phyloP scores from a whole-genome alignment of 495 filamentous ascomycete species.

The Jackrogersella multiformis region DNA sequence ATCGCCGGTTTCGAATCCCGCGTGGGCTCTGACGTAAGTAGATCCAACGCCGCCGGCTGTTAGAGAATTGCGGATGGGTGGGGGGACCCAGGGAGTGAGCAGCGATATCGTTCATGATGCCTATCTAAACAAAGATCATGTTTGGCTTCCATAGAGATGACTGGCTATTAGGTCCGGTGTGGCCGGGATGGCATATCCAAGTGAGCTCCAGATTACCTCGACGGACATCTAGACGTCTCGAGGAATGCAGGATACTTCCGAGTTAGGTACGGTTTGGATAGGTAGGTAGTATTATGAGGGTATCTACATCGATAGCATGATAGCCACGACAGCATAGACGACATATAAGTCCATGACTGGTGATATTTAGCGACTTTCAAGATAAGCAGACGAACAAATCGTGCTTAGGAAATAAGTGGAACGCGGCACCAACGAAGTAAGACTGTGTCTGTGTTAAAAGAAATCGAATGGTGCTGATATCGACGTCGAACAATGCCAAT shows the following conservation, averaged over 20 bases:
- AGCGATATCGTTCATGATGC: no score
- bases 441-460: slow-evolving; percentile 15
- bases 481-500: slow-evolving; percentile 29
- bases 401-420: slow-evolving; percentile 2
- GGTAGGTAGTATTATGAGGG: neutral
- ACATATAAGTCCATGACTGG: neutral
- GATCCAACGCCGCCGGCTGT: no score
- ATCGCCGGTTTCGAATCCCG: neutral
- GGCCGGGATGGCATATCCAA: no score
- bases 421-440: slow-evolving; percentile 14
- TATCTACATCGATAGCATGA: neutral
- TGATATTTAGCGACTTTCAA: neutral
- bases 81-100: neutral
- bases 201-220: no score
- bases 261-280: neutral
- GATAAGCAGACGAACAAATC: neutral
- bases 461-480: slow-evolving; percentile 15
- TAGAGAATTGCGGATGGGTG: no score
- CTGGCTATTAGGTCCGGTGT: no score
- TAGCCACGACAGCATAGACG: neutral
- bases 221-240: no score
- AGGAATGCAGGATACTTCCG: no score
- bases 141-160: no score
- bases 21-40: neutral
- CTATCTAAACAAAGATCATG: no score